phyloP scores from a whole-genome alignment of 140 eudicot species.

The Ambrosia hybrid region DNA sequence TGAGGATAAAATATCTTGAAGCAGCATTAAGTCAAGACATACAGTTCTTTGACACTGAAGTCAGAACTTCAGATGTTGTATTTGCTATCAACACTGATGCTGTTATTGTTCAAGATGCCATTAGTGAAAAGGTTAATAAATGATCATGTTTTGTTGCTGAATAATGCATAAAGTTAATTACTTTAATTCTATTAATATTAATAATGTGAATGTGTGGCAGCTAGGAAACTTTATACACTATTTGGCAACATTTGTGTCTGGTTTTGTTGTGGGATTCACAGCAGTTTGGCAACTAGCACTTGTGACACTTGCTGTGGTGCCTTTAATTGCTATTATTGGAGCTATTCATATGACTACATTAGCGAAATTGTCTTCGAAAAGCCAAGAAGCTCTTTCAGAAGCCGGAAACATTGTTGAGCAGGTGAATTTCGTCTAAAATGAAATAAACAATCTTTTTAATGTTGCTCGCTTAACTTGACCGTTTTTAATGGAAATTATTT shows the following conservation, averaged over 20 bases:
- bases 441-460: not conserved
- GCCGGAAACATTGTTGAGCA: conserved; percentile 93
- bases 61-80: conserved; percentile 79
- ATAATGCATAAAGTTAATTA: too few relatives aligned
- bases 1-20: conserved; percentile 84
- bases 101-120: conserved; percentile 90
- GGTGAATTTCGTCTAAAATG: conserved; percentile 31
- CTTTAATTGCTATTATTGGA: conserved; percentile 80
- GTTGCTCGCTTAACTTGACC: not conserved
- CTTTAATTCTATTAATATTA: not conserved
- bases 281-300: conserved; percentile 92
- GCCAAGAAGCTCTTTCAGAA: conserved; percentile 83
- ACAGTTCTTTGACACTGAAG: conserved; percentile 31
- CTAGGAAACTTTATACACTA: conserved; percentile 90
- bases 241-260: conserved; percentile 89
- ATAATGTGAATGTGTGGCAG: conserved; percentile 42
- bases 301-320: conserved; percentile 88
- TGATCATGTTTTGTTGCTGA: conserved; percentile 12
- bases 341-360: conserved; percentile 69
- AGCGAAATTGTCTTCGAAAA: conserved; percentile 66
- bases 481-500: too few relatives aligned
- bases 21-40: conserved; percentile 88
- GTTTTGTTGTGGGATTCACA: conserved; percentile 93
- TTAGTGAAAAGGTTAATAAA: conserved; percentile 79
- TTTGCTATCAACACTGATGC: conserved; percentile 85